These are phyloP conservation scores for Cryptosporidium ryanae DNA, from an alignment of 169 alveolate species.

Conservation along the genomic window DNA sequence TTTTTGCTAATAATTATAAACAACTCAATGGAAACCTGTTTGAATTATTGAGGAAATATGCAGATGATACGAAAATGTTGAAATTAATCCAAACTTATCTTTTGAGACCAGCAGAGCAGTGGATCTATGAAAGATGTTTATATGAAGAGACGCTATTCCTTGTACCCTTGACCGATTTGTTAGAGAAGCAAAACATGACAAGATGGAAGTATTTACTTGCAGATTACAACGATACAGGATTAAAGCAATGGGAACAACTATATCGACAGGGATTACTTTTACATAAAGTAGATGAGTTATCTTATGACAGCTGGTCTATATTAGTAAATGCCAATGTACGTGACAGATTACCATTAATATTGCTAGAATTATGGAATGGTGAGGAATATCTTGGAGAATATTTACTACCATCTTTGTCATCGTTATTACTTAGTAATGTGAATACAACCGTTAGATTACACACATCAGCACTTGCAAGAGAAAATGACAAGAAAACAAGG, in stretches of 20 bases:
- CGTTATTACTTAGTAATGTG: conserved; percentile 47
- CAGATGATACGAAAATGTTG: conserved; percentile 55
- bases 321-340: conserved; percentile 72
- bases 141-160: conserved; percentile 63
- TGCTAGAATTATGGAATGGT: conserved; percentile 72
- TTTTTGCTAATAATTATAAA: conserved; percentile 45
- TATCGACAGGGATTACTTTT: conserved; percentile 57
- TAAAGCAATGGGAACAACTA: conserved; percentile 73
- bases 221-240: conserved; percentile 52
- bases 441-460: conserved; percentile 54
- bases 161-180: conserved; percentile 68
- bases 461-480: conserved; percentile 50
- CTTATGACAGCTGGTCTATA: conserved; percentile 74
- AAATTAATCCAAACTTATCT: conserved; percentile 65
- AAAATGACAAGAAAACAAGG: conserved; percentile 58
- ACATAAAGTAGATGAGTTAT: conserved; percentile 70
- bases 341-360: conserved; percentile 61
- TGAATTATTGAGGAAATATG: conserved; percentile 46
- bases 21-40: conserved; percentile 59
- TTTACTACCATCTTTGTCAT: conserved; percentile 56
- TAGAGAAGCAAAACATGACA: conserved; percentile 67
- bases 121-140: conserved; percentile 62
- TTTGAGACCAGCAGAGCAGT: conserved; percentile 73
- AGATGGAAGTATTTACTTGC: conserved; percentile 71
- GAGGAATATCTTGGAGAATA: conserved; percentile 72